phyloP scores from a whole-genome alignment of 2,329 filamentous ascomycete species.

The Fusarium verrucosum region DNA sequence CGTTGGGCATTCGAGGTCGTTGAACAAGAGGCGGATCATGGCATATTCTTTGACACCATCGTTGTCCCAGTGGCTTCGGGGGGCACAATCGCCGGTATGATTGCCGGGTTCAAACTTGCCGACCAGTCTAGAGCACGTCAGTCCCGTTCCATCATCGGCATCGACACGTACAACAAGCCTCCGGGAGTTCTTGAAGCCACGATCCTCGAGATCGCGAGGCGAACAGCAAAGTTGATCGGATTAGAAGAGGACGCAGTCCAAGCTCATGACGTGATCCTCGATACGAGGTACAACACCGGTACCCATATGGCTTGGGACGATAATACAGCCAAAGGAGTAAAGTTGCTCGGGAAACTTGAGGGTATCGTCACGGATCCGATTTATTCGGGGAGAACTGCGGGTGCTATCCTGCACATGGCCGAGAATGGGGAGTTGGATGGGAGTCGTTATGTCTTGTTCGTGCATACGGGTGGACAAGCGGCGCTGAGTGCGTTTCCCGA shows the following conservation, averaged over 20 bases:
- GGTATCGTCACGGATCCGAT: not conserved
- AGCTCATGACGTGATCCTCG: not conserved
- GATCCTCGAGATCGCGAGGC: not conserved
- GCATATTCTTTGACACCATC: not conserved
- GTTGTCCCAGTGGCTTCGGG: not conserved
- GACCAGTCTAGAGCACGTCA: not conserved
- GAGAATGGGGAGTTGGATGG: not conserved
- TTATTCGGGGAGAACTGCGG: not conserved
- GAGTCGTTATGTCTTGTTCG: not conserved
- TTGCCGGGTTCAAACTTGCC: not conserved
- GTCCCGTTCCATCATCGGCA: not conserved
- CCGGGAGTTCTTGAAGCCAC: not conserved
- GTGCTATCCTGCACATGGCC: not conserved
- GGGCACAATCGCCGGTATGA: not conserved
- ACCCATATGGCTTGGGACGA: not conserved
- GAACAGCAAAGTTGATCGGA: not conserved
- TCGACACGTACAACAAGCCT: not conserved
- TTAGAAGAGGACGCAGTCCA: not conserved
- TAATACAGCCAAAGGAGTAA: not conserved
- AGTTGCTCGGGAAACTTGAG: not conserved
- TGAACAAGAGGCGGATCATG: not conserved
- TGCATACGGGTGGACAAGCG: not conserved
- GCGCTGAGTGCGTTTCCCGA: not conserved
- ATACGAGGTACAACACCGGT: not conserved
- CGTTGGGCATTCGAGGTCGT: not conserved